Evolutionary conservation across 768 basidiomycete genomes (phyloP).

Genomic region (Postia placenta): DNA sequence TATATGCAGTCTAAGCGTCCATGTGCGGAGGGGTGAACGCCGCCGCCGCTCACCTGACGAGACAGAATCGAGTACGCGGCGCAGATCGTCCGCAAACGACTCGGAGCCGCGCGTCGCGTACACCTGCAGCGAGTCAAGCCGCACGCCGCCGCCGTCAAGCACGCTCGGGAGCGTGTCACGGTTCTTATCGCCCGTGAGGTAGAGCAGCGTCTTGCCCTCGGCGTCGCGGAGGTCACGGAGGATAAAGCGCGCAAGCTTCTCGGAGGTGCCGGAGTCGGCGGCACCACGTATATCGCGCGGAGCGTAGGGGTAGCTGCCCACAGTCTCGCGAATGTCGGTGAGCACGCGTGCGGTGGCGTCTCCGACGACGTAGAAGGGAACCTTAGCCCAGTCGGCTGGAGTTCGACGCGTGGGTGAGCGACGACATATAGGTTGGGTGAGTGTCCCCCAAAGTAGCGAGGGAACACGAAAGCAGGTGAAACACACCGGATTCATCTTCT

Average conservation of each 20-base stretch:
- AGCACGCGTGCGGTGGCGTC: constrained; percentile 51
- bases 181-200: constrained; percentile 87
- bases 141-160: constrained; percentile 39
- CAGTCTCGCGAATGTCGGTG: constrained; percentile 24
- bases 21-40: neutral
- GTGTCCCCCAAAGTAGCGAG: neutral
- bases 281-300: constrained; percentile 37
- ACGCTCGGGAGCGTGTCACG: constrained; percentile 55
- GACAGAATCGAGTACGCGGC: neutral
- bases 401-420: neutral
- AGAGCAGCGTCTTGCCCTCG: constrained; percentile 40
- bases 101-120: constrained; percentile 62
- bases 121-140: constrained; percentile 50
- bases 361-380: constrained; percentile 81
- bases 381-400: constrained; percentile 41
- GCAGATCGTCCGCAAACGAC: constrained; percentile 41
- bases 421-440: too few species aligned
- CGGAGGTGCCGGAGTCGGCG: constrained; percentile 56
- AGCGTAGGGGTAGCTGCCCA: constrained; percentile 21
- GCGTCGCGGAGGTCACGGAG: constrained; percentile 27
- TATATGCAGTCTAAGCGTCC: neutral
- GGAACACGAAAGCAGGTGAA: too few species aligned
- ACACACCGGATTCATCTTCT: constrained; percentile 2
- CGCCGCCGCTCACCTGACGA: neutral
- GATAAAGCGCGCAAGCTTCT: constrained; percentile 61